These are phyloP conservation scores for Aciculoconidium aculeatum DNA, from an alignment of 805 yeast genomes.

Conservation along the genomic window DNA sequence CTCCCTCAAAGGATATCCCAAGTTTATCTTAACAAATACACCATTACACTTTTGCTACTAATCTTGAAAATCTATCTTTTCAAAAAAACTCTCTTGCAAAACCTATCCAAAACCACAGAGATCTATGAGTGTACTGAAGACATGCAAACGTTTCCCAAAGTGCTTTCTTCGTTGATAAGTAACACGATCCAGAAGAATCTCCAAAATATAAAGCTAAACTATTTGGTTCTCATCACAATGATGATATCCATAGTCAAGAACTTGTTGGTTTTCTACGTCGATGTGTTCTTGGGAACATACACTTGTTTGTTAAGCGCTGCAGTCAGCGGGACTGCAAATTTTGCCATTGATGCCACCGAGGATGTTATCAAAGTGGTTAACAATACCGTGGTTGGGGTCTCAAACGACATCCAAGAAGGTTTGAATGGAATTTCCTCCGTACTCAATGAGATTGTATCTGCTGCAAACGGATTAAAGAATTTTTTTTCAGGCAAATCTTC, in stretches of 20 bases:
- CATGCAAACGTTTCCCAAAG: conserved; percentile 48
- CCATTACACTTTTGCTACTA: conserved; percentile 50
- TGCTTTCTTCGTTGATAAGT: conserved; percentile 52
- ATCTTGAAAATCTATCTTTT: conserved; percentile 59
- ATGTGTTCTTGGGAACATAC: conserved; percentile 78
- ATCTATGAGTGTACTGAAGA: conserved; percentile 25
- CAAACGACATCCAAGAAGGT: conserved; percentile 61
- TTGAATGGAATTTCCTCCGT: conserved; percentile 53
- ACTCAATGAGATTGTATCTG: conserved; percentile 49
- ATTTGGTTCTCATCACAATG: conserved; percentile 38
- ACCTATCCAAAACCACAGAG: conserved; percentile 34
- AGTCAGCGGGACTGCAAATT: conserved; percentile 63
- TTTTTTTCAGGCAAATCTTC: conserved; percentile 38
- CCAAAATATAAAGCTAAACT: conserved; percentile 42
- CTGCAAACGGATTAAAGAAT: conserved; percentile 42
- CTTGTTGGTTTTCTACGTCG: conserved; percentile 58
- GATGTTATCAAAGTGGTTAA: conserved; percentile 54
- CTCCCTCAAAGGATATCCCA: conserved; percentile 55
- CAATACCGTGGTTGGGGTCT: conserved; percentile 46
- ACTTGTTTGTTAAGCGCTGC: conserved; percentile 75
- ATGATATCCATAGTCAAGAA: conserved; percentile 53
- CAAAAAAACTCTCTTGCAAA: conserved; percentile 36
- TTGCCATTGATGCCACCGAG: conserved; percentile 71
- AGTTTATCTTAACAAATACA: conserved; percentile 58
- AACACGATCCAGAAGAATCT: conserved; percentile 42